Conservation (phyloP, 139 green algal genomes). For the Picochlorum sp. region DNA sequence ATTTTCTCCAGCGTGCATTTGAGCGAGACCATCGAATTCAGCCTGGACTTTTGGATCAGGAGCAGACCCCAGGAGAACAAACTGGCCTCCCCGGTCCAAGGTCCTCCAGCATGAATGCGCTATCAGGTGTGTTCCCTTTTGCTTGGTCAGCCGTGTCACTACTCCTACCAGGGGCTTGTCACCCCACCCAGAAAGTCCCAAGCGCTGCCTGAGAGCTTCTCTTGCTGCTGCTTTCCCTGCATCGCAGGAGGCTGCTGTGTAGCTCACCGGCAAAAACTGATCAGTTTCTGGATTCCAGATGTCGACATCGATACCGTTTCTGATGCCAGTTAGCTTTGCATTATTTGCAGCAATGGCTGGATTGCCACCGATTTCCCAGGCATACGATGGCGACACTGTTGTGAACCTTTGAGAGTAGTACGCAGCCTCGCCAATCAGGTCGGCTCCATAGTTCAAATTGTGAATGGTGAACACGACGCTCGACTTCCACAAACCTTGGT, state of each 20-base stretch:
- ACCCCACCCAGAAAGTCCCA: slow-evolving; percentile 49
- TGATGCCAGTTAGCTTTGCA: slow-evolving; percentile 74
- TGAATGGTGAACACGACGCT: slow-evolving; percentile 84
- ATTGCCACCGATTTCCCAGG: slow-evolving; percentile 63
- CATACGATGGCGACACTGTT: slow-evolving; percentile 88
- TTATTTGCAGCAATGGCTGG: slow-evolving; percentile 48
- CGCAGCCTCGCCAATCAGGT: slow-evolving; percentile 69
- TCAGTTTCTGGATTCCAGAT: slow-evolving; percentile 92
- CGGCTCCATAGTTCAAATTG: slow-evolving; percentile 79
- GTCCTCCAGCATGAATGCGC: slow-evolving; percentile 82
- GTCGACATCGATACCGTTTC: slow-evolving; percentile 80
- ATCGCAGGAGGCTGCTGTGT: slow-evolving; percentile 26
- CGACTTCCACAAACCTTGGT: slow-evolving; percentile 77
- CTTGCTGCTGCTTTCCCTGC: slow-evolving; percentile 61
- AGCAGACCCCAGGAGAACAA: slow-evolving; percentile 93
- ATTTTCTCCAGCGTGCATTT: slow-evolving; percentile 36
- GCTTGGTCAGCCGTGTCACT: slow-evolving; percentile 73
- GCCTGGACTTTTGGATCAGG: slow-evolving; percentile 66
- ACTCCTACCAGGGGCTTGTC: slow-evolving; percentile 70
- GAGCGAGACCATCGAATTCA: slow-evolving; percentile 35
- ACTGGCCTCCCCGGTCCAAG: slow-evolving; percentile 84
- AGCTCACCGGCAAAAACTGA: slow-evolving; percentile 68
- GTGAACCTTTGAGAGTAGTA: slow-evolving; percentile 78
- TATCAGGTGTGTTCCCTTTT: slow-evolving; percentile 99
- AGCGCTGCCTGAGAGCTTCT: slow-evolving; percentile 44